Conservation (phyloP, 148 eudicot genomes). For the Bassia scoparia region DNA sequence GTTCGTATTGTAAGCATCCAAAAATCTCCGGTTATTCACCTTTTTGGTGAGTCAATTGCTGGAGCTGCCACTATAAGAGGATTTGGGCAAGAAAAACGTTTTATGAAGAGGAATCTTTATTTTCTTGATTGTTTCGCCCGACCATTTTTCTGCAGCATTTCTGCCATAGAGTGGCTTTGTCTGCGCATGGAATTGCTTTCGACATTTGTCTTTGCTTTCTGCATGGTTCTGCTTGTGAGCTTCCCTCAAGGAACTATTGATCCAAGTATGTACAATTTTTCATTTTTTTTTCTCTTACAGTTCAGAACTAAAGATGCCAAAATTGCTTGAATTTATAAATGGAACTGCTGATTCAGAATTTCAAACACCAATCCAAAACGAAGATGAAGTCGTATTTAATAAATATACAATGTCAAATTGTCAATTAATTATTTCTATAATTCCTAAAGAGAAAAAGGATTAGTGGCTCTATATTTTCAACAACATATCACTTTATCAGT, state of each 20-base stretch:
- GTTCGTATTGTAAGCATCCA: constrained; percentile 93
- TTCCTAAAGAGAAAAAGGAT: background rate
- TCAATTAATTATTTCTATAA: background rate
- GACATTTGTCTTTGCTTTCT: constrained; percentile 84
- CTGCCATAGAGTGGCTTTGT: constrained; percentile 98
- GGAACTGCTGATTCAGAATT: background rate
- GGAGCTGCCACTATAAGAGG: constrained; percentile 99
- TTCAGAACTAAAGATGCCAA: background rate
- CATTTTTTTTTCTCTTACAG: constrained; percentile 2
- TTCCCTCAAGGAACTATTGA: constrained; percentile 47
- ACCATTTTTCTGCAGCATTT: constrained; percentile 89
- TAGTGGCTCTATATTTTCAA: background rate
- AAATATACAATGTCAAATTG: background rate
- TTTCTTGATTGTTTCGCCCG: constrained; percentile 94
- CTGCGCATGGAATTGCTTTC: constrained; percentile 91
- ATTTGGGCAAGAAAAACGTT: constrained; percentile 89
- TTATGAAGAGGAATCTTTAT: constrained; percentile 84
- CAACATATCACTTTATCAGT: too few species aligned
- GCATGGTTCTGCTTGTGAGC: constrained; percentile 80
- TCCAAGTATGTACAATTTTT: constrained; percentile 65
- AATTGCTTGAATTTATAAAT: background rate
- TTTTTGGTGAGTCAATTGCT: constrained; percentile 90
- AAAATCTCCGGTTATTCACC: constrained; percentile 86
- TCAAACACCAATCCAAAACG: background rate
- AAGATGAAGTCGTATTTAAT: background rate